phyloP scores from a whole-genome alignment of 1,139 yeast species.

The Yamadazyma friedrichii region DNA sequence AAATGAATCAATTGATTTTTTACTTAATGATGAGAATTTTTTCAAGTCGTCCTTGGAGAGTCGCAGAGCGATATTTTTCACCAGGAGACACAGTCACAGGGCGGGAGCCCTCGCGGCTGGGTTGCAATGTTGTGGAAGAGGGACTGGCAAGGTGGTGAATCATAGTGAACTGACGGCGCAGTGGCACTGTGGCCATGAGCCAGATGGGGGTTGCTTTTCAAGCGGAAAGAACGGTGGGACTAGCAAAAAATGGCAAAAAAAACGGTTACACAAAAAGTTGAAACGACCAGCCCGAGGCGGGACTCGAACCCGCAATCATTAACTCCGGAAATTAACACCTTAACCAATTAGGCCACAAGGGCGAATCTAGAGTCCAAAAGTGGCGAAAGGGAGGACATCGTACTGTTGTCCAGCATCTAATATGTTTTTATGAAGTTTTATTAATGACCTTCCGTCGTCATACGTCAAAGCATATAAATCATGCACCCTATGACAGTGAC shows the following conservation, averaged over 20 bases:
- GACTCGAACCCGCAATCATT: constrained; percentile 61
- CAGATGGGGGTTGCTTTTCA: too few relatives aligned
- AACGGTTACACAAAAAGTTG: constrained; percentile 7
- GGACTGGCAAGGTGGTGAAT: too few relatives aligned
- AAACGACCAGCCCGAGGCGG: constrained; percentile 46
- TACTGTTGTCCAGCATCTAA: too few relatives aligned
- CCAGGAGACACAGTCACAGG: constrained; percentile 16
- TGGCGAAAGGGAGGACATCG: too few relatives aligned
- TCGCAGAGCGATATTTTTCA: not conserved
- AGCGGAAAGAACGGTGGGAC: too few relatives aligned
- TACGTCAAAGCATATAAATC: too few relatives aligned
- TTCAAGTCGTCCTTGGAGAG: constrained; percentile 1
- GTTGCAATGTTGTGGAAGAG: too few relatives aligned
- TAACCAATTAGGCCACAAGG: constrained; percentile 59
- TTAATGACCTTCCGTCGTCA: too few relatives aligned
- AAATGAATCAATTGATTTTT: constrained; percentile 5
- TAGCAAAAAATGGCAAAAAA: not conserved
- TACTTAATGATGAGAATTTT: constrained; percentile 13
- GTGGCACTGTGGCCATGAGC: too few relatives aligned
- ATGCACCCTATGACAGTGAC: too few relatives aligned
- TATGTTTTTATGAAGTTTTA: too few relatives aligned
- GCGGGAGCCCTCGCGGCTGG: constrained; percentile 20
- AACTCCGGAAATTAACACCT: constrained; percentile 56
- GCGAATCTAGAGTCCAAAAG: constrained; percentile 22
- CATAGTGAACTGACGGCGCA: too few relatives aligned